A percentile compares a stretch with the other conserved stretches of the same genome.
These are phyloP conservation scores for Gloeopeniophorella convolvens DNA, from an alignment of 768 basidiomycete species.

Conservation along the genomic window DNA sequence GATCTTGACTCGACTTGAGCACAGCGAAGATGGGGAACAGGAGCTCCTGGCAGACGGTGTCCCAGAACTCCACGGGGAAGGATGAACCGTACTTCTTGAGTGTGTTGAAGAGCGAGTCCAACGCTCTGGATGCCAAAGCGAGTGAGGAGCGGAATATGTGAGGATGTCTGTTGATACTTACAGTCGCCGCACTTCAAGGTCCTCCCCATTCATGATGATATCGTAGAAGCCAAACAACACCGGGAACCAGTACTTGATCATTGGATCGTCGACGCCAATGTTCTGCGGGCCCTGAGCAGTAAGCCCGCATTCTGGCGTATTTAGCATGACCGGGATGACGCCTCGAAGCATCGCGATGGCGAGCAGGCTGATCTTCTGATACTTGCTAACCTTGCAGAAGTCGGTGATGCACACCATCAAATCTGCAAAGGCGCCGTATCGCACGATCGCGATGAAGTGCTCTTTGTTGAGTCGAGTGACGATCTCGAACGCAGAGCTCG, in stretches of 20 bases:
- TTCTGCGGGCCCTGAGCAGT: constrained; percentile 30
- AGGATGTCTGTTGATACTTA: constrained; percentile 38
- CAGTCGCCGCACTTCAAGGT: constrained; percentile 94
- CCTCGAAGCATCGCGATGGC: constrained; percentile 96
- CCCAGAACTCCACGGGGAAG: constrained; percentile 94
- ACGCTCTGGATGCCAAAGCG: constrained; percentile 51
- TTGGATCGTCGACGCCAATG: constrained; percentile 62
- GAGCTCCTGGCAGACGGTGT: constrained; percentile 92
- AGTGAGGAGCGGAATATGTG: not conserved
- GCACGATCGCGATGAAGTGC: constrained; percentile 87
- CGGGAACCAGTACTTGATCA: constrained; percentile 97
- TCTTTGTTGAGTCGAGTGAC: constrained; percentile 87
- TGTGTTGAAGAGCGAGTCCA: constrained; percentile 94
- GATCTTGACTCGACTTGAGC: constrained; percentile 85
- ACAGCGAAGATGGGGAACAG: constrained; percentile 98
- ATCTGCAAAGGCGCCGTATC: constrained; percentile 92
- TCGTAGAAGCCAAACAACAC: constrained; percentile 97
- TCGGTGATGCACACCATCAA: constrained; percentile 96
- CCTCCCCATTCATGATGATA: constrained; percentile 99
- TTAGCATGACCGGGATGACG: constrained; percentile 87
- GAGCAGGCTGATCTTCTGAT: constrained; percentile 94
- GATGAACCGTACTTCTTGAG: constrained; percentile 83
- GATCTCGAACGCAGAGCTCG: constrained; percentile 91
- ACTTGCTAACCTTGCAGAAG: constrained; percentile 99
- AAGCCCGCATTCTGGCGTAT: constrained; percentile 61